Evolutionary conservation across 129 eudicot species (phyloP).

Genomic region (Flaveria robusta): DNA sequence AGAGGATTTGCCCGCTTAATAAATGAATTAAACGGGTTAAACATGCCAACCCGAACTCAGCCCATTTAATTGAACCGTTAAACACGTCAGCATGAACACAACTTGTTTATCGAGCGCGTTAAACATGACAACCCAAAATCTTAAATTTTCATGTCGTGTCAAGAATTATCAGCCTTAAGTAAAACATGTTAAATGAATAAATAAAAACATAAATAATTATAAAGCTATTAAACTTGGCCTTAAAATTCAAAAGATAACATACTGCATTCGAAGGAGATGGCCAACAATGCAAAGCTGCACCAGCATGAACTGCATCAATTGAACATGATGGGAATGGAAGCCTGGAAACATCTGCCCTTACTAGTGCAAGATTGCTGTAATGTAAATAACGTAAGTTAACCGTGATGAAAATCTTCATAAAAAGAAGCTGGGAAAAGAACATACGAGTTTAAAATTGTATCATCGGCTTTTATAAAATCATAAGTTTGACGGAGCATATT

Average conservation of each 20-base stretch:
- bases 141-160: background rate
- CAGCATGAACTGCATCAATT: slow-evolving; percentile 94
- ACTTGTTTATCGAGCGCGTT: background rate
- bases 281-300: slow-evolving; percentile 99
- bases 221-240: background rate
- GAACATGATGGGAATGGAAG: slow-evolving; percentile 93
- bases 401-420: background rate
- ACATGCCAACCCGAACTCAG: background rate
- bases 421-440: background rate
- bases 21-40: background rate
- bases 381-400: slow-evolving; percentile 4
- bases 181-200: background rate
- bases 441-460: slow-evolving; percentile 54
- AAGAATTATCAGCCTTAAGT: background rate
- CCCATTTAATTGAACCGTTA: background rate
- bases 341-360: slow-evolving; percentile 95
- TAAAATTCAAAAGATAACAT: slow-evolving; percentile 27
- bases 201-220: background rate
- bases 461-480: slow-evolving; percentile 76
- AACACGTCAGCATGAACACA: background rate
- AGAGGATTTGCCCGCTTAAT: background rate
- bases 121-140: background rate
- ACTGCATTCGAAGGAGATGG: slow-evolving; percentile 99
- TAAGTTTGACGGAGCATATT: slow-evolving; percentile 92
- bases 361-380: slow-evolving; percentile 92